Percentiles rank a stretch among this genome's conserved stretches.
Conservation (phyloP, 768 basidiomycete genomes). For the Coprinopsis cinerea region DNA sequence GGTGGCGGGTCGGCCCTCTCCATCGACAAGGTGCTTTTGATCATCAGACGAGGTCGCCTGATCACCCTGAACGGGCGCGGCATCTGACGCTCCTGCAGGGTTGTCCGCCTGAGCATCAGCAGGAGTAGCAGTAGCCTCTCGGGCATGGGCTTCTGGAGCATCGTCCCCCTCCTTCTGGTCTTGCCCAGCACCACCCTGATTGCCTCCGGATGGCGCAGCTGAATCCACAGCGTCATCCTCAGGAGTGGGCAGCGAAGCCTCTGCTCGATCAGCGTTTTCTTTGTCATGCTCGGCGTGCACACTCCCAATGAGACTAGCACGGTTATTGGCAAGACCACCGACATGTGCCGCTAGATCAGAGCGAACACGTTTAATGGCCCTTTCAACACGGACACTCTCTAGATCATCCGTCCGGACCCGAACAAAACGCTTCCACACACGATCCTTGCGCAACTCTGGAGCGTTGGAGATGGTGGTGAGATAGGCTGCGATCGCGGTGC, state of each 20-base stretch:
- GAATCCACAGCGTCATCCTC: constrained; percentile 10
- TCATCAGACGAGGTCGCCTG: constrained; percentile 3
- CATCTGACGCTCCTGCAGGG: neutral
- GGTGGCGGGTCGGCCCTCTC: constrained; percentile 6
- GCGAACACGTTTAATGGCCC: constrained; percentile 82
- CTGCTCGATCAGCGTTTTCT: constrained; percentile 21
- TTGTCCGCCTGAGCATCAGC: neutral
- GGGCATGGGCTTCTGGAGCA: constrained; percentile 12
- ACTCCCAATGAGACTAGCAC: constrained; percentile 1
- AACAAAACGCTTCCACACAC: constrained; percentile 83
- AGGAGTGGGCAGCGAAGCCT: constrained; percentile 13
- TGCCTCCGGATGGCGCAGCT: constrained; percentile 10
- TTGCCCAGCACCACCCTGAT: constrained; percentile 14
- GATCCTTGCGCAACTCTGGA: constrained; percentile 50
- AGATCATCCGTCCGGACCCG: constrained; percentile 82
- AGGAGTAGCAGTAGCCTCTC: constrained; percentile 2
- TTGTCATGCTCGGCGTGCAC: constrained; percentile 16
- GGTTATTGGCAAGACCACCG: constrained; percentile 19
- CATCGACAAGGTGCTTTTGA: neutral
- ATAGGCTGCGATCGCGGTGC: constrained; percentile 70
- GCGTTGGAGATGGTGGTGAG: constrained; percentile 75
- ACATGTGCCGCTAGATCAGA: constrained; percentile 78
- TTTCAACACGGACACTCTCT: constrained; percentile 80
- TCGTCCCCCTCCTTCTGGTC: constrained; percentile 21
- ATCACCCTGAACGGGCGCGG: neutral